phyloP scores from a whole-genome alignment of 495 filamentous ascomycete species.

The Jackrogersella minutella region DNA sequence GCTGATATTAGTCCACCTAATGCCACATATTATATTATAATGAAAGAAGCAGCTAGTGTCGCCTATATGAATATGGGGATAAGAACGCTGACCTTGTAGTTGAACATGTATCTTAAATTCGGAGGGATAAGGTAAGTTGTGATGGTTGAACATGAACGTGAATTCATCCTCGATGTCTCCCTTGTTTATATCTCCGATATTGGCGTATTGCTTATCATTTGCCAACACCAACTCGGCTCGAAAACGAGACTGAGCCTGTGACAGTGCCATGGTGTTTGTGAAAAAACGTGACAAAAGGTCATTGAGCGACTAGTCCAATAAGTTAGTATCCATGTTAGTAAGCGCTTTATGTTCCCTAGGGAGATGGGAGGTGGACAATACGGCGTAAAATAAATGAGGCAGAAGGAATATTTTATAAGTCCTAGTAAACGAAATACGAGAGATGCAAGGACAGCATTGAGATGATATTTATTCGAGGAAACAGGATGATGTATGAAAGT shows the following conservation, averaged over 20 bases:
- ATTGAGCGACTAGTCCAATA: background rate
- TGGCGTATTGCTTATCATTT: slow-evolving; percentile 5
- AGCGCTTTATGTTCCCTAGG: background rate
- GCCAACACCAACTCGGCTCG: slow-evolving; percentile 34
- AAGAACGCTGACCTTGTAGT: slow-evolving; percentile 58
- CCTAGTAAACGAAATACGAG: background rate
- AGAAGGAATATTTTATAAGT: too few species aligned
- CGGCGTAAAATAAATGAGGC: background rate
- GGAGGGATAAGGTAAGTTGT: slow-evolving; percentile 26
- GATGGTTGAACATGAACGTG: slow-evolving; percentile 58
- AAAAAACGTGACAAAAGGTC: background rate
- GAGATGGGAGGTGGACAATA: too few species aligned
- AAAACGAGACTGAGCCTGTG: slow-evolving; percentile 18
- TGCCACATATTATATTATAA: background rate
- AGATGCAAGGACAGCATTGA: too few species aligned
- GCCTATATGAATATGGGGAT: background rate
- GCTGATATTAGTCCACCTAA: background rate
- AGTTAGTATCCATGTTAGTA: background rate
- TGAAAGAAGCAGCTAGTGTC: background rate
- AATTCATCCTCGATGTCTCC: slow-evolving; percentile 72
- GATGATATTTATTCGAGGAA: too few species aligned
- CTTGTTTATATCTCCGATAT: slow-evolving; percentile 52
- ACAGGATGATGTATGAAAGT: too few species aligned
- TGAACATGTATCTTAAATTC: slow-evolving; percentile 61
- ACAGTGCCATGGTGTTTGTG: slow-evolving; percentile 6